These are phyloP conservation scores for Phytophthora uliginosa DNA, from an alignment of 352 stramenopile genomes.

Conservation along the genomic window DNA sequence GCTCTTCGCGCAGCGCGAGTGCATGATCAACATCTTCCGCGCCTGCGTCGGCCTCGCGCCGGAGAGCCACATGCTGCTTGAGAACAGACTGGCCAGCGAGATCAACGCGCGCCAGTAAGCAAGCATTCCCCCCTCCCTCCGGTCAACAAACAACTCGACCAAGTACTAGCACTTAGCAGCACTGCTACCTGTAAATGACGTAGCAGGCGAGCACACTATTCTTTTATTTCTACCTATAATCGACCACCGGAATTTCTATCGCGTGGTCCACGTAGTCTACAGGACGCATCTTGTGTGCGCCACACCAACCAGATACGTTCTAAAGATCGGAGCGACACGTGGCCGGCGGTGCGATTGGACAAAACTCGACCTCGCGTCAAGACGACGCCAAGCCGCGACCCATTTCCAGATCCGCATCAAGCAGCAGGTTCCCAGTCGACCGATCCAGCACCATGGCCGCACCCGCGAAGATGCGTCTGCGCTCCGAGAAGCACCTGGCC, in stretches of 20 bases:
- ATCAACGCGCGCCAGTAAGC: slow-evolving; percentile 76
- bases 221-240: slow-evolving; percentile 23
- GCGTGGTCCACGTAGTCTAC: slow-evolving; percentile 16
- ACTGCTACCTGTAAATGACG: slow-evolving; percentile 14
- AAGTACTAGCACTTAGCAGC: slow-evolving; percentile 10
- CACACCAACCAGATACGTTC: slow-evolving; percentile 3
- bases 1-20: slow-evolving; percentile 98
- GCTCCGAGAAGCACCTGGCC: slow-evolving; percentile 87
- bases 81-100: slow-evolving; percentile 94
- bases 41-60: slow-evolving; percentile 97
- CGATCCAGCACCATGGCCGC: slow-evolving; percentile 41
- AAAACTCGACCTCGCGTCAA: slow-evolving; percentile 1
- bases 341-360: slow-evolving; percentile 21
- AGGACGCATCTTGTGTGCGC: not conserved
- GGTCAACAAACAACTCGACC: too few species aligned
- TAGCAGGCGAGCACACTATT: slow-evolving; percentile 11
- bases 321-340: slow-evolving; percentile 23
- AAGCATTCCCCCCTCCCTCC: not conserved
- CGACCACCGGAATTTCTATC: slow-evolving; percentile 13
- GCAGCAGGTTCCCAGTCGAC: not conserved
- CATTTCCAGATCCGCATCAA: slow-evolving; percentile 39
- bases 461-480: slow-evolving; percentile 87
- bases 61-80: slow-evolving; percentile 99
- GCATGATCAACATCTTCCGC: slow-evolving; percentile 99
- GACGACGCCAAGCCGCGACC: not conserved